These are phyloP conservation scores for Candida mattraensis DNA, from an alignment of 805 yeast genomes.

Conservation along the genomic window DNA sequence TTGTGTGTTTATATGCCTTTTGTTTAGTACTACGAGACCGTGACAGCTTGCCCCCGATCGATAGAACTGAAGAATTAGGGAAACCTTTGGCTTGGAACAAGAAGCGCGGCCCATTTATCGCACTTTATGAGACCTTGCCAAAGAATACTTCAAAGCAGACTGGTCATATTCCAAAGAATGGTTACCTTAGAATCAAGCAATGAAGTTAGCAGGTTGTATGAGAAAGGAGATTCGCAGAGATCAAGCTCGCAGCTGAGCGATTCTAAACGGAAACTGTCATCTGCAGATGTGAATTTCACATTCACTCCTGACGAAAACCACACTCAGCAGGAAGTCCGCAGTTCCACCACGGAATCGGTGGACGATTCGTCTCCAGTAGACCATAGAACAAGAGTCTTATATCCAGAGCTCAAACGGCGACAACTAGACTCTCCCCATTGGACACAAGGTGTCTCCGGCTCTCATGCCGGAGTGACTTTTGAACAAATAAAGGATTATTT, in stretches of 20 bases:
- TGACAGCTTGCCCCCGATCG: no score
- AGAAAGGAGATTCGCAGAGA: no score
- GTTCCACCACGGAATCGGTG: slow-evolving; percentile 1
- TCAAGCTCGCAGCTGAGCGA: slow-evolving; percentile 4
- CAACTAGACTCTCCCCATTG: slow-evolving; percentile 21
- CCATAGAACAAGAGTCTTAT: slow-evolving; percentile 19
- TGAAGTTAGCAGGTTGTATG: no score
- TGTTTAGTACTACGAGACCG: no score
- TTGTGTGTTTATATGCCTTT: no score
- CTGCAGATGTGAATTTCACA: slow-evolving; percentile 18
- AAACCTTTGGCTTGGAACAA: no score
- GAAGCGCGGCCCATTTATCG: no score
- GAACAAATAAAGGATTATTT: slow-evolving; percentile 18
- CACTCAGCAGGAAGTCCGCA: slow-evolving; percentile 2
- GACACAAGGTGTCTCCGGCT: slow-evolving; percentile 12
- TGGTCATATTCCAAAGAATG: no score
- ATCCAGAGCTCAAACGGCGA: slow-evolving; percentile 18
- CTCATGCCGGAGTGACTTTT: slow-evolving; percentile 18
- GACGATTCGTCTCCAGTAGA: slow-evolving; percentile 17
- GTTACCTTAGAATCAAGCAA: no score
- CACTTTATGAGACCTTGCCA: no score
- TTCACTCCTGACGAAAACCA: slow-evolving; percentile 16
- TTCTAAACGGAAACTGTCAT: slow-evolving; percentile 11
- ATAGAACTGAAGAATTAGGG: no score
- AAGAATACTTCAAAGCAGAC: no score